Base-by-base conservation (phyloP, 371 early-diverging fungal species). In the Rhizopus sp. region DNA sequence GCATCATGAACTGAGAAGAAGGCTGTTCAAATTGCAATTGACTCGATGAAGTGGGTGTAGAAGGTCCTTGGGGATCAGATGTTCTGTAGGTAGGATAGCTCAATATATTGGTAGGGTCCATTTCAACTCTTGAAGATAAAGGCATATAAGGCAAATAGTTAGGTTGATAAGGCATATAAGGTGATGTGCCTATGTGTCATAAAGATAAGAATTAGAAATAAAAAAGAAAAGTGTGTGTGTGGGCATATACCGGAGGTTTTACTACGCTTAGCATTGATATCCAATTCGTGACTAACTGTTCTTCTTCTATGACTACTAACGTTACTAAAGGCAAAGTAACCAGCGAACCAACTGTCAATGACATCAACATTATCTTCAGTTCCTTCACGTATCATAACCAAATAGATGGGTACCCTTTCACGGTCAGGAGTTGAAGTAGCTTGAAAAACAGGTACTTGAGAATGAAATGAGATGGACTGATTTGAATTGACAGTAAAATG, bases 281-380 rank as follows among this genome's bases (percentile, higher is more conserved):
- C 16, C 3, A 23, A 6, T 29, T 29, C 29, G 7, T 46, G 57
- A 29, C 23, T 40, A 4, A 53, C 55, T 4, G 39, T 32, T n/a
- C 65, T 33, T 38, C 62, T 66, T 47, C 59, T 54, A 4, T 23
- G 23, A 23, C 23, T 23, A 23, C 23, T 23, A 23, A 23, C 23
- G 23, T 57, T 47, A 29, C 39, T 31, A 33, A 23, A 61, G 7
- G 46, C 17, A 41, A 63, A 59, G 49, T 52, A 49, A 12, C 60
- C 46, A 12, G 55, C 38, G 53, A 62, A 49, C 59, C 63, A 67
- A 41, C 62, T 53, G 31, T 58, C 62, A 4, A 61, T 33, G 16
- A 62, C 54, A 46, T 50, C 38, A 4, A 38, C 15, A 0, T 45
- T 32, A 9, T 61, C 52, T 32, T 66, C 39, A 16, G 37, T 39